phyloP scores from a whole-genome alignment of 495 filamentous ascomycete genomes.

The Aspergillus indologenus region DNA sequence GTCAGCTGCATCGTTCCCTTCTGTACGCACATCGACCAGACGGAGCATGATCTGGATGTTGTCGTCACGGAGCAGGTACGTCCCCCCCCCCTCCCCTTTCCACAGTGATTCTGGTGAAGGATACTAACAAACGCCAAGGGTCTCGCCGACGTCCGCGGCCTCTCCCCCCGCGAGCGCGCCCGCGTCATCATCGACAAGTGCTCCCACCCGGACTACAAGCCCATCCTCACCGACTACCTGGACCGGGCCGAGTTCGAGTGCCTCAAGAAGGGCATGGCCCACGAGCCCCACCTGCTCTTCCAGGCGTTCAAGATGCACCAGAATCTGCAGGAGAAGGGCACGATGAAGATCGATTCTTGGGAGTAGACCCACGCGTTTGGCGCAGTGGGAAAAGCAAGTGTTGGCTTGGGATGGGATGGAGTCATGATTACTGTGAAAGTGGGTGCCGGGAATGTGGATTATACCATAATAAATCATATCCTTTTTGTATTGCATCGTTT shows the following conservation, averaged over 20 bases:
- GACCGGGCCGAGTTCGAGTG: conserved; percentile 87
- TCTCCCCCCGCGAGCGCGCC: conserved; percentile 77
- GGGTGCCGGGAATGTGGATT: no score
- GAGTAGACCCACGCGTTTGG: conserved; percentile 29
- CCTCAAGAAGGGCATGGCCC: conserved; percentile 81
- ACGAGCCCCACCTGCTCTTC: conserved; percentile 83
- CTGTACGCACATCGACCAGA: conserved; percentile 92
- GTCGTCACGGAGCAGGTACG: conserved; percentile 73
- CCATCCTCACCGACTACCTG: conserved; percentile 80
- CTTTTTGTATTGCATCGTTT: no score
- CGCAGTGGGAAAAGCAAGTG: no score
- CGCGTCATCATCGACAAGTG: conserved; percentile 85
- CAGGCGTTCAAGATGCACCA: conserved; percentile 88
- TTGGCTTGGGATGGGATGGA: no score
- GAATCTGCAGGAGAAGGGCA: conserved; percentile 74
- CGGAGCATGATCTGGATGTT: conserved; percentile 86
- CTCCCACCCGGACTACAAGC: conserved; percentile 81
- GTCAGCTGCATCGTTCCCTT: conserved; percentile 87
- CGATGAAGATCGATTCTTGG: conserved; percentile 73
- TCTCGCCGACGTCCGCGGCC: conserved; percentile 79
- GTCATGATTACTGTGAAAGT: no score
- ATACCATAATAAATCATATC: no score
- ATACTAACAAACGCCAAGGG: conserved; percentile 39
- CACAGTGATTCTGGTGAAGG: no score
- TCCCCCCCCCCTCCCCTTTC: neutral